Evolutionary conservation across 1,284 basidiomycete species (phyloP), one percentile per base, ranked within the genome.

Genomic region (Cutaneotrichosporon sp.): DNA sequence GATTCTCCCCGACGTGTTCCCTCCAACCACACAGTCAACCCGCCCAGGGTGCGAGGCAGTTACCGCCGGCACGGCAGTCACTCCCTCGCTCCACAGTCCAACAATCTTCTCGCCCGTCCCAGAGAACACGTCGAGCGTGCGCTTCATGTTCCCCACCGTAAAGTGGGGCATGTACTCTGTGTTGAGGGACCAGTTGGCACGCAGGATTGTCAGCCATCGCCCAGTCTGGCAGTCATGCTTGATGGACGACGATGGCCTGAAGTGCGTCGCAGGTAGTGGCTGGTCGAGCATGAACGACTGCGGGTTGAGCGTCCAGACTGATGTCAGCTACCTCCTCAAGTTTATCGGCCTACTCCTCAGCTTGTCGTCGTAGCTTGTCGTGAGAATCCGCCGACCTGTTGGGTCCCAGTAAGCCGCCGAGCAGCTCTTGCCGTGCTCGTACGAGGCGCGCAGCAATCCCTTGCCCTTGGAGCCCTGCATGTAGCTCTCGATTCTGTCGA

Each of bases 141-240:
- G 73, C 63, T 80, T 78, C 81, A 83, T 82, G 69, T 81, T 79
- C 18, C 82, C 82, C 24, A 79, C 76, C 2, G 77, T 78, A 61
- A 82, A 79, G 64, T 81, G 79, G 0, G 81, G 80, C 53, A 73
- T 69, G 57, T 74, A 74, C n/a, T 79, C 73, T 57, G 77, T 77
- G 62, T 79, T 79, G 36, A 71, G 53, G 8, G 72, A 74, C 81
- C 81, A 83, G 56, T 81, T 79, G 1, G 82, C 81, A 22, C 81
- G 77, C 38, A 83, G 71, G 55, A 82, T 81, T 16, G 80, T 80
- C 9, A 82, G 72, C 77, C 80, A 81, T 38, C 80, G 69, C 1
- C 81, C 81, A 6, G 80, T 81, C 60, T 83, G 81, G 67, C 79
- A 81, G 69, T 82, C 79, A 71, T 83, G 82, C 18, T 65, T 64